Conservation (phyloP, 129 eudicot genomes). For the Helianthus tuberosus region DNA sequence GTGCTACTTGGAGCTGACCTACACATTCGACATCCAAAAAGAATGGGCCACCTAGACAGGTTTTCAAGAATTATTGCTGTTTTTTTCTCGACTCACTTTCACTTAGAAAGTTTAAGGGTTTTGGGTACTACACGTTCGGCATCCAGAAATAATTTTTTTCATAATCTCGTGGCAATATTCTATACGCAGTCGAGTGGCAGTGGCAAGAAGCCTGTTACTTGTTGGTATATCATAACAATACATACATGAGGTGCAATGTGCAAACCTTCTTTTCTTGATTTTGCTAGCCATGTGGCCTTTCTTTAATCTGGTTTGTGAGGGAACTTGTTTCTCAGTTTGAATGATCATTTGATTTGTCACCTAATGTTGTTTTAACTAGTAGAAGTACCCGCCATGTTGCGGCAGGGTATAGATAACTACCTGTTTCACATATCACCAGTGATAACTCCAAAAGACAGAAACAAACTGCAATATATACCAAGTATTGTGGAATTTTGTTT, state of each 20-base stretch:
- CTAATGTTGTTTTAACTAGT: not conserved
- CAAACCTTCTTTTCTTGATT: slow-evolving; percentile 25
- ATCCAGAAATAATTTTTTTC: slow-evolving; percentile 9
- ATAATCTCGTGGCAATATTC: slow-evolving; percentile 21
- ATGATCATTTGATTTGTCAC: slow-evolving; percentile 18
- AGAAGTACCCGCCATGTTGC: no score
- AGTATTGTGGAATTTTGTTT: no score
- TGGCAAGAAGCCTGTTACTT: slow-evolving; percentile 17
- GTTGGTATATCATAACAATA: slow-evolving; percentile 22
- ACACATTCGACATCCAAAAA: slow-evolving; percentile 58
- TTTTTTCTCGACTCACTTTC: slow-evolving; percentile 7
- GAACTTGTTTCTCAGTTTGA: slow-evolving; percentile 18
- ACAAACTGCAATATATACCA: no score
- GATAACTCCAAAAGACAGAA: no score
- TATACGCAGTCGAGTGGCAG: not conserved
- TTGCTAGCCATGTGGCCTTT: slow-evolving; percentile 19
- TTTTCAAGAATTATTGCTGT: slow-evolving; percentile 13
- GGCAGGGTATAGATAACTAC: no score
- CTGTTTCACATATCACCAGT: no score
- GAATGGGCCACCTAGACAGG: slow-evolving; percentile 42
- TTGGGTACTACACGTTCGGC: slow-evolving; percentile 3
- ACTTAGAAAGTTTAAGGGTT: not conserved
- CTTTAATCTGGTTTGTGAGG: slow-evolving; percentile 23
- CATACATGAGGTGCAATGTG: slow-evolving; percentile 37
- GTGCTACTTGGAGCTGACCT: slow-evolving; percentile 47